Conservation (phyloP, 2,329 filamentous ascomycete species). For the Zalaria sp. region DNA sequence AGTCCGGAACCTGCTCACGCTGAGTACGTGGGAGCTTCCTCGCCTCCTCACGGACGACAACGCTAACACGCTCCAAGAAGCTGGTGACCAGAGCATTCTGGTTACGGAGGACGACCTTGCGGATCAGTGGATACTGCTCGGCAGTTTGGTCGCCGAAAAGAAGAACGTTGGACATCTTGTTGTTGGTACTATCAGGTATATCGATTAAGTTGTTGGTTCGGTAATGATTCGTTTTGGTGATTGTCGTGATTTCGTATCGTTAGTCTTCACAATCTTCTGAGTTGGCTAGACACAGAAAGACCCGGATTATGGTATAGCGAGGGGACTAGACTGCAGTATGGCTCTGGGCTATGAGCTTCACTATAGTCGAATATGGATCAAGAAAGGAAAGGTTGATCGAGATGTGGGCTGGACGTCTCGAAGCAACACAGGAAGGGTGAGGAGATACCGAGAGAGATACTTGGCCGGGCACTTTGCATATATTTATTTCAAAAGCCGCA, state of each 20-base stretch:
- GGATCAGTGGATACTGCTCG: slow-evolving; percentile 49
- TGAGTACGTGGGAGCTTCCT: slow-evolving; percentile 42
- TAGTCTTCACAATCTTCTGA: slow-evolving; percentile 2
- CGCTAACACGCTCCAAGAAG: slow-evolving; percentile 45
- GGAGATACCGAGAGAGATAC: slow-evolving; percentile 3
- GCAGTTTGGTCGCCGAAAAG: slow-evolving; percentile 61
- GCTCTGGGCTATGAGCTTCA: slow-evolving; percentile 6
- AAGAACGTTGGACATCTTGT: slow-evolving; percentile 33
- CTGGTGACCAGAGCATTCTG: slow-evolving; percentile 45
- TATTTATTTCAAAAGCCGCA: slow-evolving; percentile 16
- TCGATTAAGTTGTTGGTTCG: slow-evolving; percentile 4
- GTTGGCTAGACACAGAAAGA: slow-evolving; percentile 3
- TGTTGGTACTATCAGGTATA: neutral
- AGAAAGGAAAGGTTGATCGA: slow-evolving; percentile 2
- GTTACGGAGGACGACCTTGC: slow-evolving; percentile 31
- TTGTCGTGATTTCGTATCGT: neutral
- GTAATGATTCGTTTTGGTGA: neutral
- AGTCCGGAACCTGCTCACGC: slow-evolving; percentile 45
- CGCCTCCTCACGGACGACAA: slow-evolving; percentile 46
- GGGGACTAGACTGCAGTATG: neutral
- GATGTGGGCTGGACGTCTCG: slow-evolving; percentile 7
- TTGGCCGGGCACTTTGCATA: slow-evolving; percentile 15
- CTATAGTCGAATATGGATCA: neutral
- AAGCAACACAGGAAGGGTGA: slow-evolving; percentile 2
- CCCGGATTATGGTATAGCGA: neutral